Evolutionary conservation across 495 filamentous ascomycete species (phyloP).

Genomic region (Tuber calosporum): DNA sequence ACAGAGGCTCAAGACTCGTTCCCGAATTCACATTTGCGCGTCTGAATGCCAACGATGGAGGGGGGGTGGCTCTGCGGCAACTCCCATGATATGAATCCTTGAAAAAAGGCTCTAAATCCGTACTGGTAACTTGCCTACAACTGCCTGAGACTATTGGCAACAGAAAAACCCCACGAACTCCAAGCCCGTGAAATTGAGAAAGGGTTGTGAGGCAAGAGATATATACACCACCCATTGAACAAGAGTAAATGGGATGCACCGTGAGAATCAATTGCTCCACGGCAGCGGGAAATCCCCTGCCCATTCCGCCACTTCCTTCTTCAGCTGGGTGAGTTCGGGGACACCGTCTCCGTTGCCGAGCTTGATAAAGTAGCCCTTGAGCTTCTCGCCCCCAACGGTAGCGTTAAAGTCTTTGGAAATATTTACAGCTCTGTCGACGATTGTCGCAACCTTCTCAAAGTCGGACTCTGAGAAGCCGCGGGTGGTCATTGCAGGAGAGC

Average conservation of each 20-base stretch:
- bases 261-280: constrained; percentile 57
- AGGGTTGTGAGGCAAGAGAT: neutral
- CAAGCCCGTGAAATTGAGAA: neutral
- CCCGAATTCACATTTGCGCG: neutral
- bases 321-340: constrained; percentile 75
- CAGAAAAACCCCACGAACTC: neutral
- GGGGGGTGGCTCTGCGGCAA: neutral
- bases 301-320: constrained; percentile 91
- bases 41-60: neutral
- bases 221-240: neutral
- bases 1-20: neutral
- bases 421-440: constrained; percentile 83
- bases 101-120: neutral
- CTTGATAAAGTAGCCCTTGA: constrained; percentile 80
- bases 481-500: constrained; percentile 95
- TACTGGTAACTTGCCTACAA: neutral
- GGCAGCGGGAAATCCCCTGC: constrained; percentile 85
- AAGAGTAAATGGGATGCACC: neutral
- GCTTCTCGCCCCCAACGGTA: constrained; percentile 72
- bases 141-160: neutral
- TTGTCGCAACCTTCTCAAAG: constrained; percentile 81
- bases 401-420: constrained; percentile 78
- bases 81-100: neutral
- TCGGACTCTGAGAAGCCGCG: constrained; percentile 80
- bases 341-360: constrained; percentile 75